Conservation (phyloP, 163 green algal genomes). For the Scenedesmus sp. region DNA sequence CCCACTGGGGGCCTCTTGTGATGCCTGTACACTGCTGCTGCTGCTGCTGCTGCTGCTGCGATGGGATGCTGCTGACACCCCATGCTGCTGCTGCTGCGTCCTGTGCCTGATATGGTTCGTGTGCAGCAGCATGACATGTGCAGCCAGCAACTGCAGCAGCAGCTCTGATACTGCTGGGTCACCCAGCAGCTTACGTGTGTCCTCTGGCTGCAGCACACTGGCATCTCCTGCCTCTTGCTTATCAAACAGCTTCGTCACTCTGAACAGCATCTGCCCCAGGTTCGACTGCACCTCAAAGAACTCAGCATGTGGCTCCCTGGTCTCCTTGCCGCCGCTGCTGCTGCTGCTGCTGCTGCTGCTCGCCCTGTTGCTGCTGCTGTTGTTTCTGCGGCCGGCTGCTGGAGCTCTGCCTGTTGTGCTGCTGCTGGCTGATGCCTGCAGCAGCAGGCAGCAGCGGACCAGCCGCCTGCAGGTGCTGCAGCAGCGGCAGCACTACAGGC, state of each 20-base stretch:
- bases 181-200: not conserved
- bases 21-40: too few species aligned
- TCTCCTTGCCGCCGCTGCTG: too few species aligned
- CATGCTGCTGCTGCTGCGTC: not conserved
- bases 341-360: not conserved
- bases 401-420: not conserved
- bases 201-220: too few species aligned
- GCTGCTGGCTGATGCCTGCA: not conserved
- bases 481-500: not conserved
- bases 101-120: not conserved
- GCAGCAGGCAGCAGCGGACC: not conserved
- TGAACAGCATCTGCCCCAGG: not conserved
- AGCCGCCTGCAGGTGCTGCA: not conserved
- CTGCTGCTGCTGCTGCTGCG: not conserved
- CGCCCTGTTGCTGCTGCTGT: not conserved
- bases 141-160: not conserved
- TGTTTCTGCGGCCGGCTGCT: too few species aligned
- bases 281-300: not conserved
- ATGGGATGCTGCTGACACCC: not conserved
- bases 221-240: too few species aligned
- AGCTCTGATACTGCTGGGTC: not conserved
- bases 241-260: too few species aligned
- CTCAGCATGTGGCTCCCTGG: not conserved
- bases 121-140: not conserved
- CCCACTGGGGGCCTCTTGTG: not conserved